Evolutionary conservation across 371 early-diverging fungal genomes (phyloP), one percentile per base, ranked within the genome.

Genomic region (Encephalitozoon intestinalis): DNA sequence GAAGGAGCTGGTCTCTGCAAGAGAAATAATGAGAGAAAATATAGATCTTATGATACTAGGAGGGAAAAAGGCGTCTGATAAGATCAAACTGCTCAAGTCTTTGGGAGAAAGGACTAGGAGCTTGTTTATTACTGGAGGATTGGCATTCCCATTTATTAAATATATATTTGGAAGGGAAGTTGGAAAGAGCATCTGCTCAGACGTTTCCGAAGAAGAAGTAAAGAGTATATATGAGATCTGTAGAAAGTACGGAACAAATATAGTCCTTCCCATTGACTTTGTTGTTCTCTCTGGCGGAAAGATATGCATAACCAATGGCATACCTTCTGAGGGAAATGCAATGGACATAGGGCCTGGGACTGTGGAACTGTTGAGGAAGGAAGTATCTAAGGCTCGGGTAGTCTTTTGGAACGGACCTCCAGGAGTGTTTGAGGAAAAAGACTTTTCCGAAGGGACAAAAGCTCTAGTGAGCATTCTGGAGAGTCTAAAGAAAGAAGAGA

Each of bases 111-210:
- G 91, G 88, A 90, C 91, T 73, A 68, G 81, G 70, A 41, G 67
- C 7, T 26, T 84, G 41, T 94, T 95, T 79, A 90, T 97, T 77
- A 90, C 91, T 79, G 96, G 96, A 79, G 95, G 93, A 67, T 94
- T 97, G 94, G 92, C 93, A 74, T 94, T 92, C 87, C 94, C 96
- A 68, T 94, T 97, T 89, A 88, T 91, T 86, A 94, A 95, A 89
- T 88, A 89, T 58, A 83, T 90, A 58, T 86, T 91, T 21, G 84
- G 87, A 58, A 89, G 93, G 82, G 87, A 91, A 86, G 88, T 89
- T 87, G 82, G 34, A 8, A 25, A 23, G n/a, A 76, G 63, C 28
- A 43, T 66, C 2, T 11, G 18, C 75, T 89, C 87, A 12, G 94
- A 94, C 70, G 86, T 37, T 31, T 31, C 70, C 1, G 25, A 93